Conservation (phyloP, 305 asterid genomes). For the Fraxinus floribunda region DNA sequence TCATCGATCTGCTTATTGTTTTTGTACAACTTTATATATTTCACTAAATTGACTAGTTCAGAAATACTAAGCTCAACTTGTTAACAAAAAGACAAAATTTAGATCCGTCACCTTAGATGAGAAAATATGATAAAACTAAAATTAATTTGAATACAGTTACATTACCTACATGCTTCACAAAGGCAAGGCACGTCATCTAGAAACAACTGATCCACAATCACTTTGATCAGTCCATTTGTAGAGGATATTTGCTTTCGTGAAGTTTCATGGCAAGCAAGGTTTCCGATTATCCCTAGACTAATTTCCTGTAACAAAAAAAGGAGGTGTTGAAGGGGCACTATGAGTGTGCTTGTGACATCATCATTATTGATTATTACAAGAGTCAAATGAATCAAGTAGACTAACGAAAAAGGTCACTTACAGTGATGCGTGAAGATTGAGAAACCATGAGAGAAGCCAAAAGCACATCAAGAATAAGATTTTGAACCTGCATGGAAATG, state of each 20-base stretch:
- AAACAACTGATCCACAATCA: conserved; percentile 67
- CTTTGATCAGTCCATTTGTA: conserved; percentile 61
- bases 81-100: neutral
- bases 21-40: neutral
- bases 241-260: conserved; percentile 53
- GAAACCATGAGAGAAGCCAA: conserved; percentile 71
- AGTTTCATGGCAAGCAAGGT: conserved; percentile 88
- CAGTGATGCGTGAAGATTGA: conserved; percentile 63
- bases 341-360: conserved; percentile 19
- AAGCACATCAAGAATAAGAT: conserved; percentile 87
- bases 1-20: neutral
- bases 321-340: neutral
- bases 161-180: conserved; percentile 78
- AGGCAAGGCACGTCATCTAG: conserved; percentile 80
- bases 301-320: conserved; percentile 63
- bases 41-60: neutral
- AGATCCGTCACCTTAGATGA: neutral
- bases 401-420: conserved; percentile 39
- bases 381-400: conserved; percentile 9
- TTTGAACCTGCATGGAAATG: conserved; percentile 57
- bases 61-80: neutral
- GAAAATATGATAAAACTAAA: conserved; percentile 4
- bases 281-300: conserved; percentile 87
- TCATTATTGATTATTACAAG: neutral
- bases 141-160: neutral